These are phyloP conservation scores for Sarcodon sp. DNA, from an alignment of 768 basidiomycete genomes.

Conservation along the genomic window DNA sequence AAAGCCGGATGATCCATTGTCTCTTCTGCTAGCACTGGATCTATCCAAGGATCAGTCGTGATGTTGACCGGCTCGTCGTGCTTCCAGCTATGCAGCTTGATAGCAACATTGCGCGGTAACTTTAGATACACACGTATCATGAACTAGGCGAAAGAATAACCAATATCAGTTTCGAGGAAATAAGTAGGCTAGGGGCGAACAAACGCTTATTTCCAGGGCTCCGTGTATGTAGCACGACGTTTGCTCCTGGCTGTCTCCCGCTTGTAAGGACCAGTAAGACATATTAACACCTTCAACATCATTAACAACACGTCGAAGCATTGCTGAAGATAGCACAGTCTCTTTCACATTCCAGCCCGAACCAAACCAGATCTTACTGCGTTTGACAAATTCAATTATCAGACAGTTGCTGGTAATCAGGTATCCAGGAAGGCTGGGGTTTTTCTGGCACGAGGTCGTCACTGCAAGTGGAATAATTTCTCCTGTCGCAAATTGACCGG, in stretches of 20 bases:
- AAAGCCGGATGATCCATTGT: not conserved
- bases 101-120: conserved; percentile 14
- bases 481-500: conserved; percentile 24
- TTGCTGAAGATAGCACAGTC: conserved; percentile 9
- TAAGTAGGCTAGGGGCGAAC: conserved; percentile 11
- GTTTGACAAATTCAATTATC: conserved; percentile 18
- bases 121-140: conserved; percentile 20
- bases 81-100: conserved; percentile 21
- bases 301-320: conserved; percentile 14
- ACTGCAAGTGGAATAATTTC: conserved; percentile 25
- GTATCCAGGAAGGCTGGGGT: conserved; percentile 25
- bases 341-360: conserved; percentile 16
- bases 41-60: conserved; percentile 19
- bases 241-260: conserved; percentile 24
- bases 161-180: not conserved
- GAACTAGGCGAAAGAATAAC: conserved; percentile 17
- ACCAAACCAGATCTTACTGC: conserved; percentile 18
- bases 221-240: conserved; percentile 20
- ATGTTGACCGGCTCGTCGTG: conserved; percentile 23
- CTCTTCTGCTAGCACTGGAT: not conserved
- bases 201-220: conserved; percentile 12
- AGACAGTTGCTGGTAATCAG: conserved; percentile 20
- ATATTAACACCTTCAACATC: conserved; percentile 22
- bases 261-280: conserved; percentile 20
- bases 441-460: conserved; percentile 20